Evolutionary conservation across 75 land plant species (phyloP).

Genomic region (Pinus tabuliformis): DNA sequence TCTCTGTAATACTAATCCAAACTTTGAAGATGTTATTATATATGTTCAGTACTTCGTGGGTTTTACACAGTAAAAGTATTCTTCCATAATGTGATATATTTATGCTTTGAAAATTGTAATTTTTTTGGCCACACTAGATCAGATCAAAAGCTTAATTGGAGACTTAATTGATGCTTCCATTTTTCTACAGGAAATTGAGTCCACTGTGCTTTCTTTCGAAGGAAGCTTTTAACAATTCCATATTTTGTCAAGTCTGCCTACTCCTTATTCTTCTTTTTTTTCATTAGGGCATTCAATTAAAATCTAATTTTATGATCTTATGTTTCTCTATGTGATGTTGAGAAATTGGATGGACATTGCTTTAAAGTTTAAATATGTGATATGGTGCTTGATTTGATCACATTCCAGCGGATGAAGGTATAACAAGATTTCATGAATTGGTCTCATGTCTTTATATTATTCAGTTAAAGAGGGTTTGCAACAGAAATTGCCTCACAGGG

Average conservation of each 20-base stretch:
- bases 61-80: neutral
- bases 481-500: too few species aligned
- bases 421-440: neutral
- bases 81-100: neutral
- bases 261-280: neutral
- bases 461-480: too few species aligned
- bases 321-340: neutral
- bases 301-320: neutral
- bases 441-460: too few species aligned
- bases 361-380: neutral
- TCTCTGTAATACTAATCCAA: neutral
- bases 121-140: too few species aligned
- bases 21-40: neutral
- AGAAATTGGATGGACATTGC: neutral
- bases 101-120: neutral
- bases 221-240: neutral
- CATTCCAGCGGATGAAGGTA: neutral
- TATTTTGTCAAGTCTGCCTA: neutral
- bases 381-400: constrained; percentile 1
- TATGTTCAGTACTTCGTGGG: neutral
- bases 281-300: neutral
- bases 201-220: neutral
- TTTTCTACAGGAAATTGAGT: neutral
- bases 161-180: neutral
- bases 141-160: too few species aligned